phyloP scores from a whole-genome alignment of 306 rosid species.

The Cajanus cajan region DNA sequence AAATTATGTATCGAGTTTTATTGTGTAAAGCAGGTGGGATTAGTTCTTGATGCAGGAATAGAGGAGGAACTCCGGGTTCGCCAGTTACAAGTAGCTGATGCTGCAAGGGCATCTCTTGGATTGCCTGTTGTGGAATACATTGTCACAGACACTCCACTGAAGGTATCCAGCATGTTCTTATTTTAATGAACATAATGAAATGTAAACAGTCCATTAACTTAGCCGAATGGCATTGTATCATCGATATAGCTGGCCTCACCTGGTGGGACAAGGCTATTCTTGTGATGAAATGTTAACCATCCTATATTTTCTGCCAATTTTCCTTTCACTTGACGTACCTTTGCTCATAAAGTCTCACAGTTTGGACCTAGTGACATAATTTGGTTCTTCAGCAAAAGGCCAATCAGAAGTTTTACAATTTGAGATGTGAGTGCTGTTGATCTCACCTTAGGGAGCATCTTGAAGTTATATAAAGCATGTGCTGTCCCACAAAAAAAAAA shows the following conservation, averaged over 20 bases:
- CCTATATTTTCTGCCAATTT: not conserved
- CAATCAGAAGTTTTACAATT: not conserved
- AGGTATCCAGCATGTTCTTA: slow-evolving; percentile 41
- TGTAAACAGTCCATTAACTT: not conserved
- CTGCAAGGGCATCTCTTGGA: slow-evolving; percentile 92
- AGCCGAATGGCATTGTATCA: not conserved
- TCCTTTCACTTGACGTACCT: not conserved
- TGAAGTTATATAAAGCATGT: slow-evolving; percentile 12
- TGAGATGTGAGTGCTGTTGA: not conserved
- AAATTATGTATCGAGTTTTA: not conserved
- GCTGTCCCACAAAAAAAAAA: not conserved
- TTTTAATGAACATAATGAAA: slow-evolving; percentile 12
- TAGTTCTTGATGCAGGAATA: slow-evolving; percentile 88
- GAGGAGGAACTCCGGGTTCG: slow-evolving; percentile 74
- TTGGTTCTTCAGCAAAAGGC: not conserved
- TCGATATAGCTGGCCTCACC: not conserved
- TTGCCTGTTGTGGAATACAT: slow-evolving; percentile 73
- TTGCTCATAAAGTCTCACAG: not conserved
- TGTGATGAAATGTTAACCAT: not conserved
- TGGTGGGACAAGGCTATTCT: not conserved
- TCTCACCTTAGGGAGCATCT: not conserved
- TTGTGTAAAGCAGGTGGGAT: slow-evolving; percentile 62
- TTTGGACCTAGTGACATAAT: not conserved
- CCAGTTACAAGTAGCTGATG: slow-evolving; percentile 91
- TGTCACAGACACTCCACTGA: slow-evolving; percentile 75